Conservation (phyloP, 805 yeast species). For the Cyberlindnera samutprakarnensis region DNA sequence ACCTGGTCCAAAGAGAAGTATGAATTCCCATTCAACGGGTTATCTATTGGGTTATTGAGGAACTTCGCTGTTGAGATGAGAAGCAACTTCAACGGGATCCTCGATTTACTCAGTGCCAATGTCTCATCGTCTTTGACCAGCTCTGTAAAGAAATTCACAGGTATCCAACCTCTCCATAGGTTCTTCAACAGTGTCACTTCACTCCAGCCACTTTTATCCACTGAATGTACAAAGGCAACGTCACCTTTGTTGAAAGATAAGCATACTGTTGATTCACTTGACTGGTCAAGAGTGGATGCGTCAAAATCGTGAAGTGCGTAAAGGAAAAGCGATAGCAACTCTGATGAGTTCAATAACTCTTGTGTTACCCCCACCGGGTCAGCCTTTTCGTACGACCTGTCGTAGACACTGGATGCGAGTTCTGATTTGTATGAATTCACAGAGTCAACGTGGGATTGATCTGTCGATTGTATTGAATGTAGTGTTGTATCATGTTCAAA, state of each 20-base stretch:
- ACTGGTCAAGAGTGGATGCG: constrained; percentile 49
- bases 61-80: constrained; percentile 61
- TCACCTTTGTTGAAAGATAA: constrained; percentile 64
- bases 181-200: constrained; percentile 67
- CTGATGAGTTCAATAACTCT: background rate
- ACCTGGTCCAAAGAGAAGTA: constrained; percentile 26
- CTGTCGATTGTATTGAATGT: no score
- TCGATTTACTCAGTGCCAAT: constrained; percentile 41
- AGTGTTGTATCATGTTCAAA: no score
- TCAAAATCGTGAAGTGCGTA: constrained; percentile 54
- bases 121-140: constrained; percentile 30
- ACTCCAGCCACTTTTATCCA: constrained; percentile 84
- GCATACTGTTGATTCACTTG: constrained; percentile 65
- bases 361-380: background rate
- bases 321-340: constrained; percentile 36
- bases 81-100: constrained; percentile 44
- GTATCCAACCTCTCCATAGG: constrained; percentile 74
- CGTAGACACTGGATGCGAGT: no score
- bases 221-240: constrained; percentile 68
- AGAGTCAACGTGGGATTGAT: no score
- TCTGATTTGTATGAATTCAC: no score
- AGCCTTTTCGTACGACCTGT: no score
- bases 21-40: constrained; percentile 28
- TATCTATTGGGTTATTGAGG: constrained; percentile 52
- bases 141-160: constrained; percentile 66